Conservation (phyloP, 2,329 filamentous ascomycete genomes). For the Fusarium udum region DNA sequence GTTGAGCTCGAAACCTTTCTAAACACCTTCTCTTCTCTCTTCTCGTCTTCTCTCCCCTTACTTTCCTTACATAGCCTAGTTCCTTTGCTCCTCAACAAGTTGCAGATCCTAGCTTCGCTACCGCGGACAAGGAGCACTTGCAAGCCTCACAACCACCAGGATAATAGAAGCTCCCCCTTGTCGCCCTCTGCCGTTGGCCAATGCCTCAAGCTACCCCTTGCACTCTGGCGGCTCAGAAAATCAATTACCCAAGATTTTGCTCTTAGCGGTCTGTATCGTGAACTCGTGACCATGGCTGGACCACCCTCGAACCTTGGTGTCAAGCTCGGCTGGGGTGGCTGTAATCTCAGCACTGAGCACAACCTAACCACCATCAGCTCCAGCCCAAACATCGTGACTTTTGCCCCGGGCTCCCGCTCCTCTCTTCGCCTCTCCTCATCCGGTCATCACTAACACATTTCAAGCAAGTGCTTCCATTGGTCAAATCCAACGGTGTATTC, state of each 20-base stretch:
- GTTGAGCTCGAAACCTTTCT: background rate
- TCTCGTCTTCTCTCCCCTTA: conserved; percentile 8
- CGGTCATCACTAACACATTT: conserved; percentile 17
- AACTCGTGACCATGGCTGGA: conserved; percentile 26
- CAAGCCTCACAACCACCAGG: conserved; percentile 25
- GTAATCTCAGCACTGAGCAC: conserved; percentile 11
- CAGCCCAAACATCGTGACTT: conserved; percentile 39
- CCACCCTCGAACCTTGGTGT: conserved; percentile 27
- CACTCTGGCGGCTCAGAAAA: conserved; percentile 14
- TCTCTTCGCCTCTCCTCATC: conserved; percentile 17
- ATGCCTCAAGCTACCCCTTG: conserved; percentile 33
- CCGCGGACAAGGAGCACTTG: conserved; percentile 23
- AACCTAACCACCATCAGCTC: conserved; percentile 22
- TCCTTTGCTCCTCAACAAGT: conserved; percentile 23
- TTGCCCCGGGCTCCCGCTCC: conserved; percentile 3
- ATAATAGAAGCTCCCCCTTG: conserved; percentile 1
- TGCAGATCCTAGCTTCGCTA: conserved; percentile 24
- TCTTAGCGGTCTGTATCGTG: conserved; percentile 33
- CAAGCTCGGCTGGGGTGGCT: conserved; percentile 21
- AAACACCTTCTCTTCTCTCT: conserved; percentile 1
- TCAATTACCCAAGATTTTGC: conserved; percentile 41
- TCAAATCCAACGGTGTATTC: conserved; percentile 26
- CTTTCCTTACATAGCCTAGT: conserved; percentile 34
- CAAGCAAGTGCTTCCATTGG: conserved; percentile 24
- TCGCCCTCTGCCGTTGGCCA: conserved; percentile 26